These are phyloP conservation scores for Cladosporium sp. DNA, from an alignment of 2,329 filamentous ascomycete species.

Conservation along the genomic window DNA sequence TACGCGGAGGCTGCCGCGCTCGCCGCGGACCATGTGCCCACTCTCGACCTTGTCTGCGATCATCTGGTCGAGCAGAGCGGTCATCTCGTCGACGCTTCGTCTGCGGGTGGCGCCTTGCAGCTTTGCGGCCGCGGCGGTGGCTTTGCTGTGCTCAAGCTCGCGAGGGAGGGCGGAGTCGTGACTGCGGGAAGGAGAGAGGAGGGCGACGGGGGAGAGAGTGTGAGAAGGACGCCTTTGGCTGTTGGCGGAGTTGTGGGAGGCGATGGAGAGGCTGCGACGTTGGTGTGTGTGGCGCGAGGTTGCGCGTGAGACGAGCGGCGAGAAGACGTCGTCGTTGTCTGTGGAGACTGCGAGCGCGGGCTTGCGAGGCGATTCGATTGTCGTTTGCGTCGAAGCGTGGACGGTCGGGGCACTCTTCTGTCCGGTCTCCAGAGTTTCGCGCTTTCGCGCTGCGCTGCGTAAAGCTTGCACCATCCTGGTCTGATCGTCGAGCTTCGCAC, in stretches of 20 bases:
- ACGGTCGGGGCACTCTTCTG: constrained; percentile 14
- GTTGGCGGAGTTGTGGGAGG: constrained; percentile 21
- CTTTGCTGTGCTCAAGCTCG: constrained; percentile 8
- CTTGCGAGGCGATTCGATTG: constrained; percentile 9
- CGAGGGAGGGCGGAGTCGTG: not conserved
- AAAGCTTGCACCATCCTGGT: constrained; percentile 88
- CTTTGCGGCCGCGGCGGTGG: constrained; percentile 5
- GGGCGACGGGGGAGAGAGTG: constrained; percentile 28
- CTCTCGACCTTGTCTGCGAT: constrained; percentile 81
- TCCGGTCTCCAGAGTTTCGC: constrained; percentile 55
- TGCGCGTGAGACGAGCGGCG: not conserved
- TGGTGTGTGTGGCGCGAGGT: constrained; percentile 17
- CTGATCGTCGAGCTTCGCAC: constrained; percentile 86
- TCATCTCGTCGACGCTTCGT: constrained; percentile 86
- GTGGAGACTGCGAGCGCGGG: too few species aligned
- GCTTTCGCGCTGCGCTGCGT: constrained; percentile 76
- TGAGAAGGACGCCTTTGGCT: constrained; percentile 26
- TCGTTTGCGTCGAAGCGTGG: constrained; percentile 16
- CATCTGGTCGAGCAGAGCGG: constrained; percentile 91
- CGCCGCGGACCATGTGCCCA: constrained; percentile 64
- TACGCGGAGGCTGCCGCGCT: constrained; percentile 60
- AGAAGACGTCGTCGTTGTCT: not conserved
- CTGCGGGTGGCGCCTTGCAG: constrained; percentile 17
- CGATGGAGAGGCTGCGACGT: constrained; percentile 23
- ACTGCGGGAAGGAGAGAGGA: constrained; percentile 18